Evolutionary conservation across 352 stramenopile species (phyloP).

Genomic region (Globisporangium cederbergense): DNA sequence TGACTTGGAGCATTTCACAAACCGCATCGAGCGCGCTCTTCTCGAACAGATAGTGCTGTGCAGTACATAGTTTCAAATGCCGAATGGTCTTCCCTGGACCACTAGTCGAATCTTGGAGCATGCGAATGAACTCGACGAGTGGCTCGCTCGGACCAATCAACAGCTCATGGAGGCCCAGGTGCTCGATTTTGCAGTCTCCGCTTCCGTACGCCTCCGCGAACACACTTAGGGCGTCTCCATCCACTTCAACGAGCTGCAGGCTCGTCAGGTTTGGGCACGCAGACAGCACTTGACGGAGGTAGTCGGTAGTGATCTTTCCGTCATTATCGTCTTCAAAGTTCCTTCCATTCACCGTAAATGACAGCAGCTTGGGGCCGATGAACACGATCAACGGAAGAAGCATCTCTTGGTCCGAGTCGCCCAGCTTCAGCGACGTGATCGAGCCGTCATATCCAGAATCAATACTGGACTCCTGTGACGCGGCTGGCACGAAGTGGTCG

Average conservation of each 20-base stretch:
- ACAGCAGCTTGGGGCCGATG: neutral
- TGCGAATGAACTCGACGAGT: neutral
- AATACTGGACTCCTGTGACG: neutral
- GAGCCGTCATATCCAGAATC: neutral
- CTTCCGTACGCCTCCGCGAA: neutral
- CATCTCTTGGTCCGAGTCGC: neutral
- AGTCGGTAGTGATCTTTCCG: neutral
- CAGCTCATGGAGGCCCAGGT: neutral
- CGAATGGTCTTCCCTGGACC: neutral
- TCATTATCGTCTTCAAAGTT: neutral
- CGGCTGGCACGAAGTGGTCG: neutral
- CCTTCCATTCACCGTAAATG: neutral
- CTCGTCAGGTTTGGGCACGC: conserved; percentile 1
- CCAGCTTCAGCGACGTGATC: conserved; percentile 1
- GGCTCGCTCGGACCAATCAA: neutral
- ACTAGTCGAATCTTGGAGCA: neutral
- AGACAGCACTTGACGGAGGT: neutral
- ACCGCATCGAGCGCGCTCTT: neutral
- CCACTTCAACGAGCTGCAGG: neutral
- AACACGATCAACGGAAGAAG: conserved; percentile 1
- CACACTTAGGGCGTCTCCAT: neutral
- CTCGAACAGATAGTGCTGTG: neutral
- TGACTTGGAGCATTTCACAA: conserved; percentile 2
- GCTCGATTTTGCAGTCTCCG: neutral
- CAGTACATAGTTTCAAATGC: neutral